phyloP scores from a whole-genome alignment of 2,329 filamentous ascomycete genomes.

The Alternaria sp. region DNA sequence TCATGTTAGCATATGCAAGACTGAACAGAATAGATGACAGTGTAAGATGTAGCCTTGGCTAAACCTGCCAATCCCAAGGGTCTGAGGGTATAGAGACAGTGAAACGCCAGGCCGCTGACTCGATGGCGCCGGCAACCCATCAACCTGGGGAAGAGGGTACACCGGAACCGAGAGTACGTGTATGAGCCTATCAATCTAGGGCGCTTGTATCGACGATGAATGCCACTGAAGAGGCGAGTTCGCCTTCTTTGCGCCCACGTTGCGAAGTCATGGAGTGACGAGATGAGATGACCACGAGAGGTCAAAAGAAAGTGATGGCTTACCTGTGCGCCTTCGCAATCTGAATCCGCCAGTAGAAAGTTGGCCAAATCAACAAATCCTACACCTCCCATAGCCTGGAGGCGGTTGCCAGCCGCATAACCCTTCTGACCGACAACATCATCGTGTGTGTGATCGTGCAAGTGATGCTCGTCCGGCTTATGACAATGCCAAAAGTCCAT shows the following conservation, averaged over 20 bases:
- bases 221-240: constrained; percentile 54
- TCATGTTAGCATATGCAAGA: constrained; percentile 22
- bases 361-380: constrained; percentile 83
- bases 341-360: constrained; percentile 71
- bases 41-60: constrained; percentile 37
- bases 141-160: constrained; percentile 39
- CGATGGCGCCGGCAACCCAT: constrained; percentile 35
- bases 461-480: constrained; percentile 73
- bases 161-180: constrained; percentile 26
- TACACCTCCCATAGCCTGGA: constrained; percentile 68
- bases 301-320: constrained; percentile 26
- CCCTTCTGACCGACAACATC: constrained; percentile 58
- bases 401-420: constrained; percentile 80
- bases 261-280: background rate
- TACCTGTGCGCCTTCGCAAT: constrained; percentile 64
- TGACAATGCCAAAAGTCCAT: constrained; percentile 99
- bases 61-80: constrained; percentile 44
- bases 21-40: no score
- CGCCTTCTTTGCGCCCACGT: constrained; percentile 63
- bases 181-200: constrained; percentile 55
- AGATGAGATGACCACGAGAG: no score
- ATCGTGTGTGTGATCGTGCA: constrained; percentile 56
- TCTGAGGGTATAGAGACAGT: constrained; percentile 39
- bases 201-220: constrained; percentile 65
- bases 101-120: constrained; percentile 42